phyloP scores from a whole-genome alignment of 768 basidiomycete species.

The Polyporus arcularius region DNA sequence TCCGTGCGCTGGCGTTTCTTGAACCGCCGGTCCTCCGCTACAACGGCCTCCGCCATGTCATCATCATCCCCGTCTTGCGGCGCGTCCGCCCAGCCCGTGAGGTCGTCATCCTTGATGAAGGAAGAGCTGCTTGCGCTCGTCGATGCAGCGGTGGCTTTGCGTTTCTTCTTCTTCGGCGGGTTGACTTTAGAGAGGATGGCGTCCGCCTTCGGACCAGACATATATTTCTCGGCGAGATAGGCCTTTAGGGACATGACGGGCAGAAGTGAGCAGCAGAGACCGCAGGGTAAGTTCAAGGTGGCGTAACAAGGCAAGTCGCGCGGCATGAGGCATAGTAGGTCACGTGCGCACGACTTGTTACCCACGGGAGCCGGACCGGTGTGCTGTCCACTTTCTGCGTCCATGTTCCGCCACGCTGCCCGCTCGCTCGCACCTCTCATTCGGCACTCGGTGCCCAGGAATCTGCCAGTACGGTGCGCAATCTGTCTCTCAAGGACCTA shows the following conservation, averaged over 20 bases:
- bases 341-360: too few relatives aligned
- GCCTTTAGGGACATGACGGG: slow-evolving; percentile 55
- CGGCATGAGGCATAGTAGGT: too few relatives aligned
- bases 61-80: slow-evolving; percentile 58
- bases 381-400: neutral
- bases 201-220: slow-evolving; percentile 96
- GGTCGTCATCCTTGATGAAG: slow-evolving; percentile 64
- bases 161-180: slow-evolving; percentile 74
- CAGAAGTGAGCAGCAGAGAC: neutral
- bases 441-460: neutral
- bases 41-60: slow-evolving; percentile 60
- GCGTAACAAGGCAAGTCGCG: neutral
- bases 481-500: slow-evolving; percentile 1
- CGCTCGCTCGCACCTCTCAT: slow-evolving; percentile 11
- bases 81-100: slow-evolving; percentile 54
- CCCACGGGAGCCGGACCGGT: neutral
- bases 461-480: neutral
- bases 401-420: slow-evolving; percentile 15
- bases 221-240: slow-evolving; percentile 90
- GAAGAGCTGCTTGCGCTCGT: slow-evolving; percentile 32
- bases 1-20: slow-evolving; percentile 64
- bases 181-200: slow-evolving; percentile 79
- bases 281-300: neutral
- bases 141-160: slow-evolving; percentile 46
- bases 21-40: slow-evolving; percentile 76